Base-by-base conservation (phyloP, 2,329 filamentous ascomycete genomes). In the Hypoxylon sp. region DNA sequence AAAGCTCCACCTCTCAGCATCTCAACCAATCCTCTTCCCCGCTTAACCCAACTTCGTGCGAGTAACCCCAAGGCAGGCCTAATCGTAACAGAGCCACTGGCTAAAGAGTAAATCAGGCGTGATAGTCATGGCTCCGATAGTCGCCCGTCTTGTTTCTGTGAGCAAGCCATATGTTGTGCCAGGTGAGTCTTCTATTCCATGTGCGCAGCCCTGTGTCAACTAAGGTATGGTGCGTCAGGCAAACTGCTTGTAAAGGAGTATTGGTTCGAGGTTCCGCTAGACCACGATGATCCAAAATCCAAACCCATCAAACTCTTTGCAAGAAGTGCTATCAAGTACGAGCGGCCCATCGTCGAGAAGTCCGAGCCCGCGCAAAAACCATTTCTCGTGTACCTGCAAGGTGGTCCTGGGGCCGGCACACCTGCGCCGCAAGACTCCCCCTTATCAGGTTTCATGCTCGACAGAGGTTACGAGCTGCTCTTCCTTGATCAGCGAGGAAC, bases 401-500 rank as follows among this genome's bases (percentile, higher is more conserved):
- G 95, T 69, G 95, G 95, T 0, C 95, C 94, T 0, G 94, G 94
- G 2, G 90, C 91, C 75, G 90, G 91, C 67, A 94, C 93, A 75
- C 84, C 86, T 5, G 84, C 90, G 53, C 94, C 95, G 1, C 91
- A 97, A 76, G 87, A 92, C 64, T 87, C 89, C 67, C 83, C 89
- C 6, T 87, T 93, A 76, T 91, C 92, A n/a, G 86, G 89, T 32
- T 82, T 85, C 30, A 85, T 93, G 61, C 85, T 98, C 5, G 89
- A 90, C 65, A 90, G 90, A 68, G 94, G 94, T 14, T 98, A 97
- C 76, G 92, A 97, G 78, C 83, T 93, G 49, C 86, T 98, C 1
- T 90, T 91, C 70, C 86, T 98, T n/a, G 95, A 98, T 78, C 94
- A 97, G 78, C 89, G 95, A 55, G 95, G 95, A 11, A 97, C 93